Percentiles rank a stretch among this genome's conserved stretches.
Evolutionary conservation across 2,329 filamentous ascomycete genomes (phyloP).

Genomic region (Fusarium sarcochroum): DNA sequence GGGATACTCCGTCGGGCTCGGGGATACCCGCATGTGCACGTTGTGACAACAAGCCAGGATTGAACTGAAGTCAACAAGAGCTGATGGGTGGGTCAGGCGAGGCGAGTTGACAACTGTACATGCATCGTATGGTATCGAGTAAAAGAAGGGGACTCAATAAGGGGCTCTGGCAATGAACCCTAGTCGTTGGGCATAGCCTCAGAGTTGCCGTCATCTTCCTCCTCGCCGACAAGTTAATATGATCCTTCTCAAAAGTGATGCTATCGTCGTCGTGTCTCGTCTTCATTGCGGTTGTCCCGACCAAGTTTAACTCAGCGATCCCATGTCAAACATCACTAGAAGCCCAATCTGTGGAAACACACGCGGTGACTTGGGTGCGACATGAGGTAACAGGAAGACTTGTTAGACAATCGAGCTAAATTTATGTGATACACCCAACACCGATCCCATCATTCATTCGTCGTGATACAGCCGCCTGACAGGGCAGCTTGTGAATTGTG

Average conservation of each 20-base stretch:
- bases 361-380: conserved; percentile 15
- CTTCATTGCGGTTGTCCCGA: conserved; percentile 18
- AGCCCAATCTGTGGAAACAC: conserved; percentile 10
- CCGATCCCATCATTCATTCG: conserved; percentile 39
- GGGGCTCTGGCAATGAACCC: conserved; percentile 2
- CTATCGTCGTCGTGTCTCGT: conserved; percentile 10
- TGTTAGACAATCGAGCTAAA: conserved; percentile 36
- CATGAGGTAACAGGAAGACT: conserved; percentile 32
- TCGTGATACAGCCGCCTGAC: conserved; percentile 36
- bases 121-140: conserved; percentile 1
- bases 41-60: conserved; percentile 29
- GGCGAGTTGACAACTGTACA: neutral
- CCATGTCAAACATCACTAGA: conserved; percentile 6
- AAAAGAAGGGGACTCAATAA: conserved; percentile 4
- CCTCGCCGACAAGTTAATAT: neutral
- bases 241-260: neutral
- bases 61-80: conserved; percentile 18
- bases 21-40: conserved; percentile 37
- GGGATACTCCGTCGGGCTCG: conserved; percentile 6
- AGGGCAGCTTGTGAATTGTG: conserved; percentile 32
- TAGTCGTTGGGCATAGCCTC: neutral
- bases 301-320: conserved; percentile 10
- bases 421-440: conserved; percentile 41
- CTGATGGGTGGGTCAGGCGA: conserved; percentile 27
- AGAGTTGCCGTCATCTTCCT: neutral